Evolutionary conservation across 208 protist species (phyloP), one percentile per base, ranked within the genome.

Genomic region (Wallacemonas sp.): DNA sequence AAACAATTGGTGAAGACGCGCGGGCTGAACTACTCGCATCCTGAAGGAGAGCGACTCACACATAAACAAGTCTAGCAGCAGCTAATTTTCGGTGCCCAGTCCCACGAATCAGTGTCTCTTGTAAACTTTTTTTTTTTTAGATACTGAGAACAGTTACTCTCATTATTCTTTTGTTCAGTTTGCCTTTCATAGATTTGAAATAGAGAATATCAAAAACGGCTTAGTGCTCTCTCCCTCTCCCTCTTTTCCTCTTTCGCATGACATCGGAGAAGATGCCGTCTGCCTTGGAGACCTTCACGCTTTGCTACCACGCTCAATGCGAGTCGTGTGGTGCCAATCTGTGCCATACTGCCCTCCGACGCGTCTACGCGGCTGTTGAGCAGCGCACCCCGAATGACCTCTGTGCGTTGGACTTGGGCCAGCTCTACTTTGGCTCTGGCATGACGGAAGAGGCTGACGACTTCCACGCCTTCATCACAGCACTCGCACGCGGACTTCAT

Each of bases 401-500:
- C 26, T 30, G 47, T 27, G 5, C 6, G 4, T n/a, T 55, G 11
- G 47, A 55, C 21, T 19, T 55, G 47, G 19, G 24, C 8, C 24
- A 26, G 14, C 47, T 55, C 21, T 55, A 55, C 47, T 55, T 55
- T n/a, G 47, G 47, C 21, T 27, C 47, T 9, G 47, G 47, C 24
- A 55, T 27, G n/a, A 19, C 6, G 5, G 47, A 27, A 9, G 33
- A 27, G 8, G 5, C 11, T 33, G 47, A 55, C 33, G 47, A 27
- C 11, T 55, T 55, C 33, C 47, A 55, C n/a, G 47, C 47, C 6
- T 55, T 55, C 26, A 33, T 26, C 26, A 6, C 47, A 6, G 47
- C 47, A 6, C 47, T 55, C 14, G 47, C 47, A 27, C 6, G 5
- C 24, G 19, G 24, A 12, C n/a, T 19, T 9, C 11, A 26, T 5